These are phyloP conservation scores for Chlorophyllum brunneum DNA, from an alignment of 768 basidiomycete species.

Conservation along the genomic window DNA sequence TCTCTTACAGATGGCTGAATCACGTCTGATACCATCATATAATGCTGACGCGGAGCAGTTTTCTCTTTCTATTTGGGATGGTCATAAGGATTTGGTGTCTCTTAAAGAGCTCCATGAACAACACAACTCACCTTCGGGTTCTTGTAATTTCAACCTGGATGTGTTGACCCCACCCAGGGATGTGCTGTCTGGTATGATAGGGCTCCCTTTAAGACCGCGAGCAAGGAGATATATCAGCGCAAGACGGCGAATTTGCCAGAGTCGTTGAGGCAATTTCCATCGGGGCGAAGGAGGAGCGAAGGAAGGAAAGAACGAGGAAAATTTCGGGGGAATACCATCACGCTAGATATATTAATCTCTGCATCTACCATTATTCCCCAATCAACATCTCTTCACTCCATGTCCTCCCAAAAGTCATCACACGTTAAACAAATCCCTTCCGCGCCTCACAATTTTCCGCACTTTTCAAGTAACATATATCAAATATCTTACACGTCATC, in stretches of 20 bases:
- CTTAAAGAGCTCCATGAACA: neutral
- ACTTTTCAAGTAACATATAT: no score
- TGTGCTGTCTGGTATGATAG: neutral
- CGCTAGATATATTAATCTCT: neutral
- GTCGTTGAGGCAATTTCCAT: constrained; percentile 1
- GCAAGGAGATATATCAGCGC: constrained; percentile 1
- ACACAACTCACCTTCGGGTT: neutral
- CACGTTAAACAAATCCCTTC: neutral
- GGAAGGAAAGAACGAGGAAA: neutral
- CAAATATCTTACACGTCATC: no score
- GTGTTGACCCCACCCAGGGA: constrained; percentile 7
- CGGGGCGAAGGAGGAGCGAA: neutral
- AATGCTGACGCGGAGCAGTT: neutral
- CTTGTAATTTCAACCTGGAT: constrained; percentile 1
- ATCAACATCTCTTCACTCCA: neutral
- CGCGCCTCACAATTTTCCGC: neutral
- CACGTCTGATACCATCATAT: constrained; percentile 15
- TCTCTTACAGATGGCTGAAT: constrained; percentile 21
- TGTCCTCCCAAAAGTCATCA: neutral
- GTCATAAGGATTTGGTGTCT: constrained; percentile 8
- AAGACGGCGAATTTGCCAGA: constrained; percentile 9
- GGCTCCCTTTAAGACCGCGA: constrained; percentile 1
- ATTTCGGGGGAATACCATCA: neutral
- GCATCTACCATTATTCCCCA: constrained; percentile 4
- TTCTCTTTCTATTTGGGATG: constrained; percentile 10